Evolutionary conservation across 805 yeast species (phyloP).

Genomic region (Metschnikowia noctiluminum): DNA sequence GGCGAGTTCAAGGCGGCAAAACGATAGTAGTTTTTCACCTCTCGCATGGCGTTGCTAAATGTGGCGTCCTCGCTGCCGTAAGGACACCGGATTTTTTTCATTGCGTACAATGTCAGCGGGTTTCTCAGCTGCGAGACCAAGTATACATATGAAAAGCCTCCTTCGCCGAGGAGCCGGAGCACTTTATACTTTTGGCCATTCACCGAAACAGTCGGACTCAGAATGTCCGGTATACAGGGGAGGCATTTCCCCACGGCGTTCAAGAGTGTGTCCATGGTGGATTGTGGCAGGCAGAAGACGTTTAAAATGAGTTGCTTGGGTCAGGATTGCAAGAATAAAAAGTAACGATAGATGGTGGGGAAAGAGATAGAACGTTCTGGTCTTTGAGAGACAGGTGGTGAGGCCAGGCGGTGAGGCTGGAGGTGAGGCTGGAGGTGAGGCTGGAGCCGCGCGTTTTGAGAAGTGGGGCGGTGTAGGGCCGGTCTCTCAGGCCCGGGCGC

Average conservation of each 20-base stretch:
- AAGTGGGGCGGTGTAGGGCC: too few species aligned
- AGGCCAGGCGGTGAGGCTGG: too few species aligned
- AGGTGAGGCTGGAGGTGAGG: too few species aligned
- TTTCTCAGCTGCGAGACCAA: constrained; percentile 49
- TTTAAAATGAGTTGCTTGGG: too few species aligned
- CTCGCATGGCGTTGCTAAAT: constrained; percentile 61
- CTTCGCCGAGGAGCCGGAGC: constrained; percentile 77
- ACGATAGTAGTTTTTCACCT: constrained; percentile 69
- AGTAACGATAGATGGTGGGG: too few species aligned
- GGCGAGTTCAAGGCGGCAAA: constrained; percentile 57
- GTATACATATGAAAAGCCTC: constrained; percentile 85
- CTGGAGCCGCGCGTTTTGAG: too few species aligned
- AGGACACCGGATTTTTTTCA: constrained; percentile 85
- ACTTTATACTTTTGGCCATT: constrained; percentile 63
- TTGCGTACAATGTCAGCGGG: constrained; percentile 54
- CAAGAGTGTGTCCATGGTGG: constrained; percentile 15
- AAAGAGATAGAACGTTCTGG: too few species aligned
- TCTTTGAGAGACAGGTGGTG: too few species aligned
- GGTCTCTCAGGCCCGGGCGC: too few species aligned
- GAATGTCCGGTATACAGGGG: constrained; percentile 43
- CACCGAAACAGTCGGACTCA: constrained; percentile 56
- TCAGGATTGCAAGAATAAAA: too few species aligned
- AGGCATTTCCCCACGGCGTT: constrained; percentile 26
- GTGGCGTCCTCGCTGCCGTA: constrained; percentile 75
- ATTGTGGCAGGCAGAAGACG: too few species aligned